Evolutionary conservation across 2,329 filamentous ascomycete genomes (phyloP).

Genomic region (Tolypocladium nubicola): DNA sequence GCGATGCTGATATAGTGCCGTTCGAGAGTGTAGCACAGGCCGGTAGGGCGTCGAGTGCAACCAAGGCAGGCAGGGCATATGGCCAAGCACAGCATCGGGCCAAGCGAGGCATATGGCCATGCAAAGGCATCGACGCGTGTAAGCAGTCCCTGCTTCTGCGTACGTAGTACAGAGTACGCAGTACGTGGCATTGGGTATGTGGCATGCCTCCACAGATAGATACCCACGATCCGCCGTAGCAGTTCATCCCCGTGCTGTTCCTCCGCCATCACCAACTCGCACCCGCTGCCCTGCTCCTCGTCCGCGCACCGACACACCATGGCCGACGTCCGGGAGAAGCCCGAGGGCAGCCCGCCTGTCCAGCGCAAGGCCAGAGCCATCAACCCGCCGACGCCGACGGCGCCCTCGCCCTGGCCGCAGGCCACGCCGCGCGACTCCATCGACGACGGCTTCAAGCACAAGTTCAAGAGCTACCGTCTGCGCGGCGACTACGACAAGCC

Average conservation of each 20-base stretch:
- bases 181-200: neutral
- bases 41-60: neutral
- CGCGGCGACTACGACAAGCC: slow-evolving; percentile 24
- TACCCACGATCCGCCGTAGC: neutral
- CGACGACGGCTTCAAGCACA: slow-evolving; percentile 4
- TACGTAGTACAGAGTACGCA: neutral
- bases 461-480: slow-evolving; percentile 24
- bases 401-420: neutral
- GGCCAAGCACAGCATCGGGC: no score
- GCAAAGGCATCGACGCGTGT: neutral
- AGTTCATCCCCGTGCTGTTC: neutral
- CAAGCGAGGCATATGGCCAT: no score
- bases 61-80: neutral
- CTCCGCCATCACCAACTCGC: neutral
- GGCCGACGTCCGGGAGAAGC: neutral
- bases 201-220: neutral
- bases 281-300: neutral
- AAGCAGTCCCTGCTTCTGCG: neutral
- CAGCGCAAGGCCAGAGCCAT: neutral
- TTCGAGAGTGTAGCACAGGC: neutral
- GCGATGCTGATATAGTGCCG: neutral
- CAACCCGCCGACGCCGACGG: neutral
- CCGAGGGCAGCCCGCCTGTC: neutral
- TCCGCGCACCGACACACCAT: neutral
- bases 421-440: slow-evolving; percentile 1